Conservation (phyloP, 331 rosid genomes). For the Acacia pycnantha region DNA sequence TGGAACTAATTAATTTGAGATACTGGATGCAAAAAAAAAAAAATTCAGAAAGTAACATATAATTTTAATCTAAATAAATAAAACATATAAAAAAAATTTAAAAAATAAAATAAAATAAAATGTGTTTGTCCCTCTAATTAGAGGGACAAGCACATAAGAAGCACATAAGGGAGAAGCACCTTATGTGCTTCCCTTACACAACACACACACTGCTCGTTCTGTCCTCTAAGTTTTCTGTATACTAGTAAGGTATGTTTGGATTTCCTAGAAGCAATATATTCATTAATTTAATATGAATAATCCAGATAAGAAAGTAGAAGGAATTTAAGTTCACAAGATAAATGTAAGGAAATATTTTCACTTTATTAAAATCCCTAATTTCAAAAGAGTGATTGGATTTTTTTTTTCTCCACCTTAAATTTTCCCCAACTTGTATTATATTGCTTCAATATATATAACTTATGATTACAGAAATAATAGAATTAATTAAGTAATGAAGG, state of each 20-base stretch:
- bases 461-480: not conserved
- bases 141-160: too few species aligned
- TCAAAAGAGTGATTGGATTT: not conserved
- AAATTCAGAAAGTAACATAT: too few species aligned
- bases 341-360: not conserved
- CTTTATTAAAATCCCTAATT: not conserved
- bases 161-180: too few species aligned
- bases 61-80: too few species aligned
- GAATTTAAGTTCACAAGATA: not conserved
- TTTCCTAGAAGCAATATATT: not conserved
- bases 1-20: too few species aligned
- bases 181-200: too few species aligned
- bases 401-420: not conserved
- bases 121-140: too few species aligned
- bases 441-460: not conserved
- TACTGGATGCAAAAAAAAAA: too few species aligned
- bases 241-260: not conserved
- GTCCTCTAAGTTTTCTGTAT: too few species aligned
- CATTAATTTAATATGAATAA: not conserved
- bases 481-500: not conserved
- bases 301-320: not conserved
- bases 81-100: too few species aligned
- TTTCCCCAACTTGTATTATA: not conserved
- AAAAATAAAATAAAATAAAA: too few species aligned
- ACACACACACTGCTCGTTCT: too few species aligned